A percentile compares a stretch with the other conserved stretches of the same genome.
These are phyloP conservation scores for Penicillium sp. DNA, from an alignment of 2,329 filamentous ascomycete genomes.

Conservation along the genomic window DNA sequence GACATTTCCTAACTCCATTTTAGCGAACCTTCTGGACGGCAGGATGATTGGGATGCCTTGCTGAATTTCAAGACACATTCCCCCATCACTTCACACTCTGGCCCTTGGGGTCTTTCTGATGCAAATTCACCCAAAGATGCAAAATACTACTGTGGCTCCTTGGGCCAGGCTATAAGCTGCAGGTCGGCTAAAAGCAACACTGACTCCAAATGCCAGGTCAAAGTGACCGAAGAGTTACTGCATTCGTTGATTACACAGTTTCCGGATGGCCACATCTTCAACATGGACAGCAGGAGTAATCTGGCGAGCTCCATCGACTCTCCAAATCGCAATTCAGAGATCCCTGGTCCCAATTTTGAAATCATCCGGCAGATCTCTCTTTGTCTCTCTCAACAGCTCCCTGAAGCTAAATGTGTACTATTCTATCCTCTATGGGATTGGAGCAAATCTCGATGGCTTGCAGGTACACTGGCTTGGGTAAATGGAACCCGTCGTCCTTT, in stretches of 20 bases:
- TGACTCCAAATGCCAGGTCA: not conserved
- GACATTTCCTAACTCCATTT: not conserved
- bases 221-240: conserved; percentile 14
- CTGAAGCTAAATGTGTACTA: conserved; percentile 21
- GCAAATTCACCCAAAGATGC: not conserved
- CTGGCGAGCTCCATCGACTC: not conserved
- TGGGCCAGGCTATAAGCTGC: conserved; percentile 14
- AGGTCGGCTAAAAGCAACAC: not conserved
- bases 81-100: not conserved
- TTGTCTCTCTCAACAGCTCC: conserved; percentile 16
- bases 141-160: conserved; percentile 13
- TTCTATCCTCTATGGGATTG: conserved; percentile 32
- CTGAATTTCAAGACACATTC: not conserved
- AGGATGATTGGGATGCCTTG: conserved; percentile 21
- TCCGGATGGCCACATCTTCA: conserved; percentile 22
- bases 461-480: conserved; percentile 26
- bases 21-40: conserved; percentile 13
- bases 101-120: not conserved
- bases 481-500: conserved; percentile 16
- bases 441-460: conserved; percentile 28
- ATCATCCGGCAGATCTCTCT: conserved; percentile 5
- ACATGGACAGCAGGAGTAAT: conserved; percentile 4
- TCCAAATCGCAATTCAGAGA: not conserved
- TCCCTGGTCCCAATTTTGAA: not conserved
- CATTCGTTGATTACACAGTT: conserved; percentile 16